Conservation (phyloP, 2,329 filamentous ascomycete genomes). For the Fusarium falciforme region DNA sequence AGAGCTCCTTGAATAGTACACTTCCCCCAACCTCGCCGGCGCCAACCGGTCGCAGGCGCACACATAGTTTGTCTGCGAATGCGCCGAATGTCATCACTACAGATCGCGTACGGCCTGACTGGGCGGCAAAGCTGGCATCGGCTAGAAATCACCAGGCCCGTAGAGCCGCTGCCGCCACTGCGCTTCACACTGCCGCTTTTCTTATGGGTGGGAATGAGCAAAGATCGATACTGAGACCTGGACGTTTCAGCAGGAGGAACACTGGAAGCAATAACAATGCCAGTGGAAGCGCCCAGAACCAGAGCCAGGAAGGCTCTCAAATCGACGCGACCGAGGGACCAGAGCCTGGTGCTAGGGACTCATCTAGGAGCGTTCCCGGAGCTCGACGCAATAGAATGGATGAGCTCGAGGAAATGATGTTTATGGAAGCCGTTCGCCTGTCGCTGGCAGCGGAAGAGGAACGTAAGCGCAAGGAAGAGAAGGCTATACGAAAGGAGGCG, state of each 20-base stretch:
- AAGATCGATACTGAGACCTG: constrained; percentile 58
- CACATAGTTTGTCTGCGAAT: constrained; percentile 79
- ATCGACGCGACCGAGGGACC: constrained; percentile 34
- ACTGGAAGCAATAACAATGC: constrained; percentile 53
- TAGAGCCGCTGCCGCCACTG: constrained; percentile 91
- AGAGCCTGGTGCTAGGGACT: constrained; percentile 39
- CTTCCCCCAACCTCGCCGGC: constrained; percentile 55
- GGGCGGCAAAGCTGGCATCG: constrained; percentile 88
- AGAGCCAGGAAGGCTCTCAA: constrained; percentile 17
- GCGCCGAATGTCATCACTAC: constrained; percentile 91
- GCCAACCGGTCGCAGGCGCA: constrained; percentile 57
- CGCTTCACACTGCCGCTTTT: constrained; percentile 94
- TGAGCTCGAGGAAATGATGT: constrained; percentile 97
- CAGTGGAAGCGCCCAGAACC: constrained; percentile 45
- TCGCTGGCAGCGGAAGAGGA: constrained; percentile 95
- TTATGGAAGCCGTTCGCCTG: constrained; percentile 93
- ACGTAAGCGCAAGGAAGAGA: constrained; percentile 79
- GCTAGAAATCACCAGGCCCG: constrained; percentile 87
- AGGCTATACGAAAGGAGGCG: constrained; percentile 72
- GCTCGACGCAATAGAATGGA: constrained; percentile 71
- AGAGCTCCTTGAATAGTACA: constrained; percentile 78
- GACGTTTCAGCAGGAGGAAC: constrained; percentile 69
- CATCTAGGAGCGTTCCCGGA: constrained; percentile 36
- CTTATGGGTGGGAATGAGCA: constrained; percentile 76
- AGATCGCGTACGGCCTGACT: constrained; percentile 91